Evolutionary conservation across 1,284 basidiomycete species (phyloP).

Genomic region (Austroboletus rostrupii): DNA sequence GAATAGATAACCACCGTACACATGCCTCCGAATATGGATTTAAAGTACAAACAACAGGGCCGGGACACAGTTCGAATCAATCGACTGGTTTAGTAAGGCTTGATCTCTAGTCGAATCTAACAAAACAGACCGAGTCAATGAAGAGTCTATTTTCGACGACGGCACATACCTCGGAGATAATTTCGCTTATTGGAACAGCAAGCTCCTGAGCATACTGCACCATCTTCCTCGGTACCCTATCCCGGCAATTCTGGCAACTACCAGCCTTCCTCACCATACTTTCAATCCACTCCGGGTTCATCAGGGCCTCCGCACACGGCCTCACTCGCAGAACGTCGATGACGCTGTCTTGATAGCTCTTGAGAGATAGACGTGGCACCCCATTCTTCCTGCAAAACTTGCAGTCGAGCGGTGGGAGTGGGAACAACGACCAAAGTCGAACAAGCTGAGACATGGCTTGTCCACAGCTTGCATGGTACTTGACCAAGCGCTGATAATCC

Average conservation of each 20-base stretch:
- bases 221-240: slow-evolving; percentile 30
- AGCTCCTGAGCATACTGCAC: slow-evolving; percentile 28
- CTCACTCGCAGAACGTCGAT: slow-evolving; percentile 29
- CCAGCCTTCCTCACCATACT: slow-evolving; percentile 29
- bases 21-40: neutral
- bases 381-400: slow-evolving; percentile 34
- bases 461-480: slow-evolving; percentile 44
- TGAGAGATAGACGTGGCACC: slow-evolving; percentile 28
- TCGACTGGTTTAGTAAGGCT: slow-evolving; percentile 25
- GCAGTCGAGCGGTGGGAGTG: slow-evolving; percentile 30
- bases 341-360: slow-evolving; percentile 32
- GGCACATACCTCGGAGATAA: slow-evolving; percentile 26
- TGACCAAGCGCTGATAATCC: slow-evolving; percentile 41
- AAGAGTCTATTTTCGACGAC: neutral
- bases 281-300: slow-evolving; percentile 31
- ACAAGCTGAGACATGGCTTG: slow-evolving; percentile 34
- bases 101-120: slow-evolving; percentile 29
- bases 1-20: slow-evolving; percentile 5
- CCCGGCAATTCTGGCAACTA: slow-evolving; percentile 25
- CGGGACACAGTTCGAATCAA: slow-evolving; percentile 11
- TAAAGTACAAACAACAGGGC: neutral
- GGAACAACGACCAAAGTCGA: slow-evolving; percentile 29
- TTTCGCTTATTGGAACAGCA: slow-evolving; percentile 23
- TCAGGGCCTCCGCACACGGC: slow-evolving; percentile 28
- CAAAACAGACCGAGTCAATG: neutral